phyloP scores from a whole-genome alignment of 225 moss, liverwort and hornwort species.

The Bryum argenteum region DNA sequence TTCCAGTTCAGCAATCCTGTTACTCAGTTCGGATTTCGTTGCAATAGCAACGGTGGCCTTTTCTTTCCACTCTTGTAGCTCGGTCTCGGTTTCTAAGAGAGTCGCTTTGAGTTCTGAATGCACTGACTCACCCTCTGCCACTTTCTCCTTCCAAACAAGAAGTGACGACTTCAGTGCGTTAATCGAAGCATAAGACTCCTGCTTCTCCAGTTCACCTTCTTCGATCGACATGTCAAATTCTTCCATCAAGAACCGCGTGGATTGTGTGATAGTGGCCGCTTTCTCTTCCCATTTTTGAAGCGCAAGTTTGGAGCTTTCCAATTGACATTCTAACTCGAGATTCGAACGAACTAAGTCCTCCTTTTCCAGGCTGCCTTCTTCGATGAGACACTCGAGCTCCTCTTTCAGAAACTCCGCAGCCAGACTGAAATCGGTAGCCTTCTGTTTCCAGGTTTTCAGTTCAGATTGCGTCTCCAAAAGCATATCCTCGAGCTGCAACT shows the following conservation, averaged over 20 bases:
- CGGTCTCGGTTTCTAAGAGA: conserved; percentile 35
- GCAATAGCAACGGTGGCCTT: conserved; percentile 43
- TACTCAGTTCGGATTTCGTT: conserved; percentile 34
- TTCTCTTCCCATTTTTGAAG: conserved; percentile 35
- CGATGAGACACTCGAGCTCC: conserved; percentile 44
- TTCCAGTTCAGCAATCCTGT: conserved; percentile 29
- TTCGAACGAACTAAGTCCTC: conserved; percentile 38
- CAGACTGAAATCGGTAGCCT: conserved; percentile 29
- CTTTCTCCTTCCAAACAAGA: conserved; percentile 37
- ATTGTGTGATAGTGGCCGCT: conserved; percentile 20
- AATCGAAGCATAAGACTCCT: conserved; percentile 18
- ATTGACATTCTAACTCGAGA: conserved; percentile 27
- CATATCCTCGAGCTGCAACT: conserved; percentile 38
- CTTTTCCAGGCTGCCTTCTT: conserved; percentile 49
- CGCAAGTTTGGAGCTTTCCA: conserved; percentile 29
- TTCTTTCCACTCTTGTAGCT: conserved; percentile 41
- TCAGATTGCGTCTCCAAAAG: conserved; percentile 38
- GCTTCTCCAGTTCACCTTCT: conserved; percentile 27
- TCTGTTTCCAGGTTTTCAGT: conserved; percentile 51
- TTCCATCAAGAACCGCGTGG: conserved; percentile 30
- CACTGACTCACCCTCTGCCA: conserved; percentile 20
- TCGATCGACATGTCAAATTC: conserved; percentile 44
- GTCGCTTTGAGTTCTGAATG: conserved; percentile 31
- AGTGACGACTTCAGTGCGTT: conserved; percentile 25
- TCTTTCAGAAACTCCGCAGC: conserved; percentile 48